A percentile compares a stretch with the other conserved stretches of the same genome.
Evolutionary conservation across 2,329 filamentous ascomycete genomes (phyloP).

Genomic region (Zymoseptoria crescenta): DNA sequence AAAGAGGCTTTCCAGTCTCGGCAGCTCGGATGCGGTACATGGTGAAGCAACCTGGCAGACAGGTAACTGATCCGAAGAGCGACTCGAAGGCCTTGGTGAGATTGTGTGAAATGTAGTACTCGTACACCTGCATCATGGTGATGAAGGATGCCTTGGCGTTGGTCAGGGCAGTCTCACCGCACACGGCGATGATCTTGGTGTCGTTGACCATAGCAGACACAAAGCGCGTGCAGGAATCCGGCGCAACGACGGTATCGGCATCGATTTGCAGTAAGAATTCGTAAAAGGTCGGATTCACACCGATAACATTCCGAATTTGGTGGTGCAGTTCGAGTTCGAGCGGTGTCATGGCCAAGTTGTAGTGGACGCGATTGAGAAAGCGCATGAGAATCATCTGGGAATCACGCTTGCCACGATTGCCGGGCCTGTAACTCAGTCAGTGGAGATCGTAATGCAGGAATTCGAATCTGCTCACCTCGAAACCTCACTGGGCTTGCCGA

Average conservation of each 20-base stretch:
- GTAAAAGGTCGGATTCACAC: constrained; percentile 97
- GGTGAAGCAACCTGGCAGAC: constrained; percentile 95
- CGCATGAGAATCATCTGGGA: constrained; percentile 98
- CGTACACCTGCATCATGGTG: constrained; percentile 99
- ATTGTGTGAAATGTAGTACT: constrained; percentile 99
- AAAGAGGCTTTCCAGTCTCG: constrained; percentile 89
- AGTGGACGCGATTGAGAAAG: constrained; percentile 97
- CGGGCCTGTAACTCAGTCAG: constrained; percentile 47
- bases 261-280: constrained; percentile 96
- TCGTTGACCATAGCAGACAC: constrained; percentile 86
- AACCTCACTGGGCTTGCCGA: constrained; percentile 76
- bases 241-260: constrained; percentile 87
- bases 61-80: constrained; percentile 94
- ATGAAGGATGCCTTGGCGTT: constrained; percentile 90
- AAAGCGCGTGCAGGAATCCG: constrained; percentile 85
- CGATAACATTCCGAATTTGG: constrained; percentile 97
- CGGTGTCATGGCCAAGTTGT: constrained; percentile 92
- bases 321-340: constrained; percentile 98
- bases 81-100: constrained; percentile 94
- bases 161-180: constrained; percentile 86
- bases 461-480: constrained; percentile 32
- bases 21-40: constrained; percentile 97
- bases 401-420: constrained; percentile 98
- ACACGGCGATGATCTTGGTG: constrained; percentile 85
- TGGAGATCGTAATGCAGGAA: background rate